Conservation (phyloP, 257 asterid species). For the Gardenia jasminoides region DNA sequence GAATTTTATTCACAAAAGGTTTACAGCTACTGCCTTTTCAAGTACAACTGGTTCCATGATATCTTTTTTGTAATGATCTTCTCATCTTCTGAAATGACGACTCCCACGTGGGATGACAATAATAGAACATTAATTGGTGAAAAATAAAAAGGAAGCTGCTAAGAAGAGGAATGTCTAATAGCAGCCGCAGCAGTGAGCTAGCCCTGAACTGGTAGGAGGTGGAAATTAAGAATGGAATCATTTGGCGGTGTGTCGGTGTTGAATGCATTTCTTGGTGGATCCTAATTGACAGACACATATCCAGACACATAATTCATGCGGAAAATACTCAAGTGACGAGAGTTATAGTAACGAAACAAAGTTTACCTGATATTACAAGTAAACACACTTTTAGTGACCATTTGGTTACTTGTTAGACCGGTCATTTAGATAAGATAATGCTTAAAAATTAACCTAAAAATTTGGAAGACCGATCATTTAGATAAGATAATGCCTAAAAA, state of each 20-base stretch:
- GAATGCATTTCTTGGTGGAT: background rate
- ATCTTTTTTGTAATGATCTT: background rate
- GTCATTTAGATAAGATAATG: too few species aligned
- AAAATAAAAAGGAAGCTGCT: slow-evolving; percentile 23
- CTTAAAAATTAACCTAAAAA: too few species aligned
- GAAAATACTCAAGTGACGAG: too few species aligned
- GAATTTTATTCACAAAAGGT: background rate
- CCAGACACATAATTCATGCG: too few species aligned
- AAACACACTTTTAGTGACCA: too few species aligned
- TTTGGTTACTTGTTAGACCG: too few species aligned
- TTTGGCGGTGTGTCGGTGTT: slow-evolving; percentile 38
- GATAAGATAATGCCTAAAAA: too few species aligned
- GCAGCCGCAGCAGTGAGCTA: background rate
- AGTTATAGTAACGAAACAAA: too few species aligned
- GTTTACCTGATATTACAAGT: too few species aligned
- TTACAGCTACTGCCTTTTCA: background rate
- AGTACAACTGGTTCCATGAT: background rate
- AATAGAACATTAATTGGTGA: slow-evolving; percentile 17
- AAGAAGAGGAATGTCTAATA: slow-evolving; percentile 7
- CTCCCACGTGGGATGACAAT: slow-evolving; percentile 47
- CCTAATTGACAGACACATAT: background rate
- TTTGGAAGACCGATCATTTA: too few species aligned
- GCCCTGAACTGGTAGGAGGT: background rate
- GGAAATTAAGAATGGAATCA: background rate
- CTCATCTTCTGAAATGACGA: slow-evolving; percentile 12